Evolutionary conservation across 768 basidiomycete genomes (phyloP), one percentile per base, ranked within the genome.

Genomic region (Tylopilus rubrobrunneus): DNA sequence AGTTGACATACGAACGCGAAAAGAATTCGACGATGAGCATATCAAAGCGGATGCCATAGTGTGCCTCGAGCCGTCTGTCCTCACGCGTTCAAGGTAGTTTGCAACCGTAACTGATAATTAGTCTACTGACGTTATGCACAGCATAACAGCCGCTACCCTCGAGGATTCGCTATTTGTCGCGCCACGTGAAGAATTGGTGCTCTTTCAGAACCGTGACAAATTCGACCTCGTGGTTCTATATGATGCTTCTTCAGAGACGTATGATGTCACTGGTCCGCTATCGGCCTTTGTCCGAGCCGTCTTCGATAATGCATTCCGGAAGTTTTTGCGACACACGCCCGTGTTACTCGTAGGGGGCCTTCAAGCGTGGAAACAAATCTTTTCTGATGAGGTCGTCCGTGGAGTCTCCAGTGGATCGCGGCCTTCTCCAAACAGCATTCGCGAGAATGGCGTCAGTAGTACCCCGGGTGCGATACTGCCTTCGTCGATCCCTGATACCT

Each of bases 141-240:
- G 92, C 41, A 74, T 92, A 55, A 83, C 79, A 5, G 80, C 84
- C 2, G 69, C 77, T 43, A 75, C 74, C 27, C 79, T 98, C 10
- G 93, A 96, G 69, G 78, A 87, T 55, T 78, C 89, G 0, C 79
- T 97, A 52, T 72, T 81, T 5, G 73, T 90, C 33, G 83, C 82
- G 0, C 91, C 95, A 2, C 75, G 78, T 36, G 66, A 78, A 37
- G 95, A 98, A 70, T 76, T 75, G 43, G 76, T 77, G 2, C 75
- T 89, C n/a, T 98, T 98, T 68, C 68, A 74, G 40, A 88, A 92
- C 56, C 88, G 96, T 39, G 83, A 93, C 63, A 86, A 88, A 61
- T 96, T 90, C 66, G 94, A 97, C 60, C 70, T 95, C 21, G 84
- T 99, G 25, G 89, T 86, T 15, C 74, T 98, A 4, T 94, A 94